Conservation (phyloP, 1,139 yeast species). For the Lodderomyces metapsilosis region DNA sequence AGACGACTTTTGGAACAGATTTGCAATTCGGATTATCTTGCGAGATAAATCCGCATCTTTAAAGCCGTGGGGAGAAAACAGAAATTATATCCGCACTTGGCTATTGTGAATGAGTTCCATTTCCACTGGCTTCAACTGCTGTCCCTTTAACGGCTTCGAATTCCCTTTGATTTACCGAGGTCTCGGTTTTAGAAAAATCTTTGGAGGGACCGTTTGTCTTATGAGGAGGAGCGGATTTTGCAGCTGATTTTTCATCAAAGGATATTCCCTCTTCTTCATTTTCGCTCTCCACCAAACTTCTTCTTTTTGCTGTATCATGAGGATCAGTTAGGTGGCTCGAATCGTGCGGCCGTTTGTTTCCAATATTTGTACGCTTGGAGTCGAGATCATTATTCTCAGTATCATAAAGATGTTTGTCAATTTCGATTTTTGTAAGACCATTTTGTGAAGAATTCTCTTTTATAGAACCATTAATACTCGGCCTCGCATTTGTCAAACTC, state of each 20-base stretch:
- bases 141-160: background rate
- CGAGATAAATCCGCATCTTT: background rate
- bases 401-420: background rate
- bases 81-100: background rate
- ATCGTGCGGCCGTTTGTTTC: background rate
- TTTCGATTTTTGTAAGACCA: background rate
- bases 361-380: background rate
- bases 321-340: background rate
- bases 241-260: background rate
- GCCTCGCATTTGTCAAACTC: background rate
- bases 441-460: background rate
- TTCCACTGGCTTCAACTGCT: background rate
- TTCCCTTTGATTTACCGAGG: background rate
- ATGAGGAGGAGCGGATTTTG: background rate
- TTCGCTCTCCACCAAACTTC: background rate
- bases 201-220: background rate
- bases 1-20: too few species aligned
- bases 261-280: background rate
- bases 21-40: too few species aligned
- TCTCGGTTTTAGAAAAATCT: background rate
- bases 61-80: background rate
- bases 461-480: background rate
- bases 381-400: background rate
- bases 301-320: background rate
- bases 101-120: background rate